Conservation (phyloP, 805 yeast genomes). For the Candida xyloterini region DNA sequence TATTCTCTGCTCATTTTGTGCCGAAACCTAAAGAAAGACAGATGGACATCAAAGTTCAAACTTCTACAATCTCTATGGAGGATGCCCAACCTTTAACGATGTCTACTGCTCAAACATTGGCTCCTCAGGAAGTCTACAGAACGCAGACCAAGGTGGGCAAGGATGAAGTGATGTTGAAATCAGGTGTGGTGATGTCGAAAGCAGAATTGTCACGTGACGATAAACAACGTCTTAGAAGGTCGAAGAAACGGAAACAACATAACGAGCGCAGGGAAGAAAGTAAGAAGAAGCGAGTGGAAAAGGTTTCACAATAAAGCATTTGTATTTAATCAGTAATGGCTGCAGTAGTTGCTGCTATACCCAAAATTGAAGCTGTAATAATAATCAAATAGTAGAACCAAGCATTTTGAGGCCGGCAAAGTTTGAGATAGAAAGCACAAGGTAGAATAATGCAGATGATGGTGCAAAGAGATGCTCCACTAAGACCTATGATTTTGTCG, state of each 20-base stretch:
- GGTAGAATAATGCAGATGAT: constrained; percentile 79
- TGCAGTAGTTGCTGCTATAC: constrained; percentile 61
- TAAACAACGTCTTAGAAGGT: constrained; percentile 80
- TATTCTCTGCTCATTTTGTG: constrained; percentile 90
- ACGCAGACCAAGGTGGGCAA: constrained; percentile 40
- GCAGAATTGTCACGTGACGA: constrained; percentile 82
- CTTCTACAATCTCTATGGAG: constrained; percentile 85
- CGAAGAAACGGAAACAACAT: constrained; percentile 70
- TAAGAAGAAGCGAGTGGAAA: constrained; percentile 29
- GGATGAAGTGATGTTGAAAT: constrained; percentile 65
- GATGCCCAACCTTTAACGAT: constrained; percentile 92
- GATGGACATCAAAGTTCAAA: constrained; percentile 76
- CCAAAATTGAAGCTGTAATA: constrained; percentile 44
- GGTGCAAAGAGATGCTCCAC: constrained; percentile 83
- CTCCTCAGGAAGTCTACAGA: constrained; percentile 91
- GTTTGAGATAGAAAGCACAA: constrained; percentile 64
- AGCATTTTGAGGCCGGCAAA: constrained; percentile 51
- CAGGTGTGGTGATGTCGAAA: constrained; percentile 78
- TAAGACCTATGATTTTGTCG: constrained; percentile 76
- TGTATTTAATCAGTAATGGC: constrained; percentile 31
- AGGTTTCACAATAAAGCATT: constrained; percentile 4
- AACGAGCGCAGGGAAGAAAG: constrained; percentile 29
- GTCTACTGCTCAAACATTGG: constrained; percentile 70
- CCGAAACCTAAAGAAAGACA: constrained; percentile 86
- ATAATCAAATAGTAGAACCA: constrained; percentile 43